Percentiles rank a stretch among this genome's conserved stretches.
Evolutionary conservation across 495 filamentous ascomycete genomes (phyloP).

Genomic region (Durotheca rogersii): DNA sequence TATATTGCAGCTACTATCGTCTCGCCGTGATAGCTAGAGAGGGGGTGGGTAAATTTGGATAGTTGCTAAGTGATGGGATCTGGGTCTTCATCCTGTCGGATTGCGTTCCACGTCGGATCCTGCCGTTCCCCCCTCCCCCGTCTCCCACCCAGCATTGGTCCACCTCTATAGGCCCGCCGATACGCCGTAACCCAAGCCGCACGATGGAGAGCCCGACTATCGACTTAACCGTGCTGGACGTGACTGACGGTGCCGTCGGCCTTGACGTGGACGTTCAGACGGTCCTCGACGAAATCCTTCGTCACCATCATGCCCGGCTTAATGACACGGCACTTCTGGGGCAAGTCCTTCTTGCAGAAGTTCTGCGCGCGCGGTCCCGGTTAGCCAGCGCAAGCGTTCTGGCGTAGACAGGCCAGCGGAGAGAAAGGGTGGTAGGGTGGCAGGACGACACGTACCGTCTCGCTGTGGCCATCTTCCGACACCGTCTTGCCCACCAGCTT

Average conservation of each 20-base stretch:
- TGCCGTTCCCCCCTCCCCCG: too few species aligned
- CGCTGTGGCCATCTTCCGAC: constrained; percentile 41
- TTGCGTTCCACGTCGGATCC: too few species aligned
- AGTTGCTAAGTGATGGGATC: too few species aligned
- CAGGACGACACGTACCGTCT: constrained; percentile 40
- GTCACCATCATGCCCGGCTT: constrained; percentile 57
- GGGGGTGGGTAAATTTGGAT: too few species aligned
- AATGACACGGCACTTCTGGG: constrained; percentile 65
- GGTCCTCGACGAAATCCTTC: constrained; percentile 49
- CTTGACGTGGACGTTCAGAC: constrained; percentile 71
- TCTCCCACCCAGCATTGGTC: too few species aligned
- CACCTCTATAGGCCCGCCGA: too few species aligned
- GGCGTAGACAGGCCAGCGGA: neutral
- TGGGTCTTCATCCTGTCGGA: too few species aligned
- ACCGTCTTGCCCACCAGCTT: constrained; percentile 77
- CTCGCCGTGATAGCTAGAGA: too few species aligned
- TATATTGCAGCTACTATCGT: too few species aligned
- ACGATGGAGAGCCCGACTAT: too few species aligned
- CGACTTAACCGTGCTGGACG: constrained; percentile 59
- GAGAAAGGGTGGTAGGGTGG: neutral
- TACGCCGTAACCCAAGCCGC: too few species aligned
- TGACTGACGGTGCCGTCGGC: constrained; percentile 73
- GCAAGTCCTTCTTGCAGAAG: constrained; percentile 75
- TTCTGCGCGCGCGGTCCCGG: constrained; percentile 55
- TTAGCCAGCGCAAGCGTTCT: too few species aligned